phyloP scores from a whole-genome alignment of 352 stramenopile species.

The Albugo candida region DNA sequence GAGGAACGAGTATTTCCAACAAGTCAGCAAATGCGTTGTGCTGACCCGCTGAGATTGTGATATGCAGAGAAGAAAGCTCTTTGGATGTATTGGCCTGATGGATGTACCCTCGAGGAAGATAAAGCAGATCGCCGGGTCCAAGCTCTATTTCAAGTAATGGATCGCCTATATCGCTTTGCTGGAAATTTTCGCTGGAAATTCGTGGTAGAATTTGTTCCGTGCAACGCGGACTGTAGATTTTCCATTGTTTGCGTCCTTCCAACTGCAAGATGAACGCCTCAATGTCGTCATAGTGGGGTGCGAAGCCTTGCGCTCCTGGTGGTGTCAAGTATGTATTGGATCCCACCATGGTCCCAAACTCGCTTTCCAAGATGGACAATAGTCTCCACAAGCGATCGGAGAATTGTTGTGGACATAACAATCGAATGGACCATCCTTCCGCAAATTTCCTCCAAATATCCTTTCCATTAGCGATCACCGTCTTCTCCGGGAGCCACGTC shows the following conservation, averaged over 20 bases:
- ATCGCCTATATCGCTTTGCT: slow-evolving; percentile 48
- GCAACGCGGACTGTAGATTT: slow-evolving; percentile 58
- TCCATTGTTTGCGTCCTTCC: slow-evolving; percentile 88
- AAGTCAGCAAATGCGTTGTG: slow-evolving; percentile 71
- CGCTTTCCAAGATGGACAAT: slow-evolving; percentile 83
- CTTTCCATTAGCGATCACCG: slow-evolving; percentile 21
- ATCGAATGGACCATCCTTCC: slow-evolving; percentile 76
- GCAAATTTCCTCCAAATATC: slow-evolving; percentile 65
- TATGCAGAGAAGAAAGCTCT: slow-evolving; percentile 61
- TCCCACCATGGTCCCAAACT: slow-evolving; percentile 89
- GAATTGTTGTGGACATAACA: slow-evolving; percentile 90
- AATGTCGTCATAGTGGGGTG: slow-evolving; percentile 95
- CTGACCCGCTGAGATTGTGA: slow-evolving; percentile 80
- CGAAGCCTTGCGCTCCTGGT: slow-evolving; percentile 85
- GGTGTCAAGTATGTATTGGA: slow-evolving; percentile 90
- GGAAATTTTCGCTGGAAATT: slow-evolving; percentile 57
- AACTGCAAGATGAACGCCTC: slow-evolving; percentile 89
- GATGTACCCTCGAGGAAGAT: slow-evolving; percentile 80
- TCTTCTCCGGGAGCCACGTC: slow-evolving; percentile 37
- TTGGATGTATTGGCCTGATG: slow-evolving; percentile 51
- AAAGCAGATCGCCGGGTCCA: slow-evolving; percentile 76
- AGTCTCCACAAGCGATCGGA: slow-evolving; percentile 70
- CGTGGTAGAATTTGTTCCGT: slow-evolving; percentile 35
- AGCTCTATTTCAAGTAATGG: slow-evolving; percentile 65
- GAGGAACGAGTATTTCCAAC: slow-evolving; percentile 34